These are phyloP conservation scores for Ascochyta fabae DNA, from an alignment of 2,329 filamentous ascomycete genomes.

Conservation along the genomic window DNA sequence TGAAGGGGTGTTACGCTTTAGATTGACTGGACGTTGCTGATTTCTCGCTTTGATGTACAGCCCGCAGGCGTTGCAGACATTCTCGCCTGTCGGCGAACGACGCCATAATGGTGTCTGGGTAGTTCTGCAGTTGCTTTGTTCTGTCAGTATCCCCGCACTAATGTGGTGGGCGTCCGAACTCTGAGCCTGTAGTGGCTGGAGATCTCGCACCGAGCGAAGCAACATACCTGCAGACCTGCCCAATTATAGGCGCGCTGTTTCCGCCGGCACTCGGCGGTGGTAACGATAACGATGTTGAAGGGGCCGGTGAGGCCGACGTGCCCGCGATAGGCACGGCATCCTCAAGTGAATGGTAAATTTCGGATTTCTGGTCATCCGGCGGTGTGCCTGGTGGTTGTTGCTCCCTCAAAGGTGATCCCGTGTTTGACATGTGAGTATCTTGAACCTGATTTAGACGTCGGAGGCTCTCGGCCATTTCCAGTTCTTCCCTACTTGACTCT, in stretches of 20 bases:
- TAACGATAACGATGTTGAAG: constrained; percentile 27
- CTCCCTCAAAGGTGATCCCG: constrained; percentile 22
- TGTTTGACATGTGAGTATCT: constrained; percentile 33
- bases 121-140: constrained; percentile 85
- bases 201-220: constrained; percentile 1
- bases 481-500: constrained; percentile 57
- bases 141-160: constrained; percentile 23
- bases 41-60: constrained; percentile 94
- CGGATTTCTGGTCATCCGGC: constrained; percentile 32
- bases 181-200: not conserved
- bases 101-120: constrained; percentile 95
- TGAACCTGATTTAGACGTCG: constrained; percentile 54
- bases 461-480: constrained; percentile 58
- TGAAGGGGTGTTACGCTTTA: constrained; percentile 73
- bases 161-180: not conserved
- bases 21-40: constrained; percentile 84
- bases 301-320: constrained; percentile 29
- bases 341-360: constrained; percentile 51
- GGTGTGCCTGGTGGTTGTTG: constrained; percentile 26
- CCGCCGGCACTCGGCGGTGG: constrained; percentile 23
- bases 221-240: constrained; percentile 76
- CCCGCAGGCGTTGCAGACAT: constrained; percentile 97
- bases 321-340: constrained; percentile 44
- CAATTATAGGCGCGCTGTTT: constrained; percentile 54
- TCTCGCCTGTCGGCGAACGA: constrained; percentile 88